A percentile compares a stretch with the other conserved stretches of the same genome.
These are phyloP conservation scores for Rhizopus arrhizus DNA, from an alignment of 371 early-diverging fungal species.

Conservation along the genomic window DNA sequence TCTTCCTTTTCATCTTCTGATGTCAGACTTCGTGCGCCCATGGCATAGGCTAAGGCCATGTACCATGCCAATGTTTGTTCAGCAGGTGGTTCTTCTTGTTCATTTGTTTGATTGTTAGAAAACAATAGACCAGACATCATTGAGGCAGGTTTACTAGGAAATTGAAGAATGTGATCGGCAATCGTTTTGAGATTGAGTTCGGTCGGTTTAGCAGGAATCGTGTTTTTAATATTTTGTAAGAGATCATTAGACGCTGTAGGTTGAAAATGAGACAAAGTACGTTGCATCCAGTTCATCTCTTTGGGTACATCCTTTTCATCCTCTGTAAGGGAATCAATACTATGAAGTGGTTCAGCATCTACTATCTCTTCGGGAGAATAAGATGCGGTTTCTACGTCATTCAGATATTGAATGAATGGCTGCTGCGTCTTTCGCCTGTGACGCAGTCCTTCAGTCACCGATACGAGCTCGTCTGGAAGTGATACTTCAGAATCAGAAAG, in stretches of 20 bases:
- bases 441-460: constrained; percentile 26
- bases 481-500: constrained; percentile 35
- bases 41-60: constrained; percentile 53
- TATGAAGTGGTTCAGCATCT: constrained; percentile 27
- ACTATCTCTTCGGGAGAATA: constrained; percentile 30
- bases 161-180: constrained; percentile 44
- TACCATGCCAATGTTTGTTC: constrained; percentile 53
- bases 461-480: not conserved
- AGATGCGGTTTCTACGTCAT: constrained; percentile 15
- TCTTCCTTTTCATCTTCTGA: constrained; percentile 15
- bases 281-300: constrained; percentile 48
- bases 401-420: constrained; percentile 39
- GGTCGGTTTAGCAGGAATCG: constrained; percentile 41
- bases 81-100: constrained; percentile 17
- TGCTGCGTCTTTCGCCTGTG: constrained; percentile 4
- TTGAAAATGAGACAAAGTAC: constrained; percentile 49
- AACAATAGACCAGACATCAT: constrained; percentile 37
- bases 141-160: constrained; percentile 35
- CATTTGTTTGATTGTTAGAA: constrained; percentile 19
- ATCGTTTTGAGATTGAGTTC: constrained; percentile 40
- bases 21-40: constrained; percentile 38
- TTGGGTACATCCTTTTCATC: constrained; percentile 14
- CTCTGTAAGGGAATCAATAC: constrained; percentile 7
- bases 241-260: constrained; percentile 27
- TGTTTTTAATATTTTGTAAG: constrained; percentile 48